Percentiles rank a stretch among this genome's conserved stretches.
Evolutionary conservation across 805 yeast genomes (phyloP).

Genomic region (Debaryomyces castellii): DNA sequence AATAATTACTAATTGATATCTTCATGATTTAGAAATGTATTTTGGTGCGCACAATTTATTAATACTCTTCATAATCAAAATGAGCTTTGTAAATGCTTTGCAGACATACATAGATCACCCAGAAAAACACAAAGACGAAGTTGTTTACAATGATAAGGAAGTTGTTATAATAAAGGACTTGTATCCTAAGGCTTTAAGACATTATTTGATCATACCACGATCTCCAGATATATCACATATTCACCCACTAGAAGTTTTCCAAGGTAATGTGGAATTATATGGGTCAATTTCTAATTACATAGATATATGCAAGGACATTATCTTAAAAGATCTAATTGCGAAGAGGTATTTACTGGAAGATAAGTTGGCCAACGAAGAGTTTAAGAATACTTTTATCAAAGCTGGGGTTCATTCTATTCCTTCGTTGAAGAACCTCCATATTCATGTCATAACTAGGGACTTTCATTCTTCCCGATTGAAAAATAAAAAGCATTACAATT

Average conservation of each 20-base stretch:
- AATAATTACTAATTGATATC: too few relatives aligned
- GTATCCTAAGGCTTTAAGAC: conserved; percentile 64
- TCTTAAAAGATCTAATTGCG: conserved; percentile 28
- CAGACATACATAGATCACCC: conserved; percentile 51
- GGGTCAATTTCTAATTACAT: conserved; percentile 28
- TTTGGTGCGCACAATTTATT: not conserved
- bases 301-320: conserved; percentile 32
- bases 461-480: conserved; percentile 55
- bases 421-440: conserved; percentile 65
- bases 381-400: conserved; percentile 32
- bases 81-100: conserved; percentile 53
- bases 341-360: conserved; percentile 12
- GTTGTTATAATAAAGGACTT: conserved; percentile 58
- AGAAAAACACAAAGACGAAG: conserved; percentile 28
- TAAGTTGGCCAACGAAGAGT: conserved; percentile 10
- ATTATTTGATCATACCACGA: conserved; percentile 62
- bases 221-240: conserved; percentile 33
- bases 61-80: conserved; percentile 9
- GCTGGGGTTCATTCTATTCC: conserved; percentile 74
- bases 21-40: not conserved
- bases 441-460: conserved; percentile 72
- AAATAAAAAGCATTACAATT: conserved; percentile 64
- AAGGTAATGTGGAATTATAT: conserved; percentile 26
- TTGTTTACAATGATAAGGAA: conserved; percentile 49
- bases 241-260: conserved; percentile 55